phyloP scores from a whole-genome alignment of 768 basidiomycete genomes.

The Amyloporia xantha region DNA sequence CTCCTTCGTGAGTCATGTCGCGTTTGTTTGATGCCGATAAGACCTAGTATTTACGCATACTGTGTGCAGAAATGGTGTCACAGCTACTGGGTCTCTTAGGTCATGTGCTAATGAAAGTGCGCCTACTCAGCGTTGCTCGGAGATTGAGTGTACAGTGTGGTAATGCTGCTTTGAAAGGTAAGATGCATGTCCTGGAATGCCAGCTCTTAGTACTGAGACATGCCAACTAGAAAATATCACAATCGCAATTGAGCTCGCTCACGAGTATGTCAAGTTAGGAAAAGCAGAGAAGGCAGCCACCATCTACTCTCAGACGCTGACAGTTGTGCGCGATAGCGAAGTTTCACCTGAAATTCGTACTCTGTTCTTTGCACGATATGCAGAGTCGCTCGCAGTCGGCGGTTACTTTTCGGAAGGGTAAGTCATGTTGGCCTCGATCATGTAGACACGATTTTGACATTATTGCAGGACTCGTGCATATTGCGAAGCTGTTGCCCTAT shows the following conservation, averaged over 20 bases:
- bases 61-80: conserved; percentile 49
- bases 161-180: conserved; percentile 22
- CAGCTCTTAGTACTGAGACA: conserved; percentile 14
- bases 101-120: conserved; percentile 57
- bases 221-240: too few species aligned
- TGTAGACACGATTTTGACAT: too few species aligned
- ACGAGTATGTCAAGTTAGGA: conserved; percentile 76
- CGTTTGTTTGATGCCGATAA: too few species aligned
- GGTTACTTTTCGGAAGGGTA: conserved; percentile 62
- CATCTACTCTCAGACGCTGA: conserved; percentile 57
- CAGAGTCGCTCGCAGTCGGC: conserved; percentile 53
- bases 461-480: conserved; percentile 43
- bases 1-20: neutral
- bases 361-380: conserved; percentile 55
- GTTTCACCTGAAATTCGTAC: conserved; percentile 47
- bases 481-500: conserved; percentile 49
- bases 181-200: neutral
- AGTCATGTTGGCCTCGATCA: too few species aligned
- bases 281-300: conserved; percentile 58
- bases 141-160: conserved; percentile 48
- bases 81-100: conserved; percentile 67
- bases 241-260: conserved; percentile 65
- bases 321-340: conserved; percentile 34
- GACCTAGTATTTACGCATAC: too few species aligned
- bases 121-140: conserved; percentile 56